Base-by-base conservation (phyloP, 805 yeast species). In the Peterozyma toletana region DNA sequence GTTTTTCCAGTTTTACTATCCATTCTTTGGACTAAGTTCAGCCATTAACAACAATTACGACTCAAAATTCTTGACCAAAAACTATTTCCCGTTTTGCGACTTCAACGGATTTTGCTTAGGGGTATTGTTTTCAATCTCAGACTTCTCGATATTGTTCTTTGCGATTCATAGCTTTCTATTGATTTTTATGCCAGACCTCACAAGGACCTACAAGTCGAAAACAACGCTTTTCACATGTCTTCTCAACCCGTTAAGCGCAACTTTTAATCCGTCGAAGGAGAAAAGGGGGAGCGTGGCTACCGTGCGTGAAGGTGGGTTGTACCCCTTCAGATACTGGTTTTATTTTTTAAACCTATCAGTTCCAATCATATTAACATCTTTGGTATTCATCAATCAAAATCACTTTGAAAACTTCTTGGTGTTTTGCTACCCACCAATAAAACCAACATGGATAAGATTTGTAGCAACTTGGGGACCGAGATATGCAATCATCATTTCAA, bases 381-480 rank as follows among this genome's bases (percentile, higher is more conserved):
- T 87, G 39, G 89, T 89, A 0, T 86, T 83, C 56, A 75, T 86
- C 21, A 54, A 60, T 9, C 66, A 68, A 3, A 81, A 84, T 2
- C 27, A 21, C 27, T 88, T 83, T 57, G 57, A 63, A 31, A 78
- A 87, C 30, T 70, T 74, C 46, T 75, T 81, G 35, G 75, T 80
- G 49, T 85, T 87, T 88, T 83, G 95, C 56, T 87, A 83, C 58
- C 64, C 88, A 45, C 89, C 96, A 0, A 75, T 77, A 36, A 48
- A 63, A 1, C 93, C 95, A 0, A 56, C 70, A 5, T 88, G 93
- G 91, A 81, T 78, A 57, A 67, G 86, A 45, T 56, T 83, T 30
- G 87, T 69, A 1, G 63, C 88, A 39, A 76, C 88, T 48, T 89
- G 95, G 96, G 80, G 78, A 2, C 88, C 93, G 11, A 69, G 96